Evolutionary conservation across 768 basidiomycete species (phyloP), one percentile per base, ranked within the genome.

Genomic region (Filobasidium floriforme): DNA sequence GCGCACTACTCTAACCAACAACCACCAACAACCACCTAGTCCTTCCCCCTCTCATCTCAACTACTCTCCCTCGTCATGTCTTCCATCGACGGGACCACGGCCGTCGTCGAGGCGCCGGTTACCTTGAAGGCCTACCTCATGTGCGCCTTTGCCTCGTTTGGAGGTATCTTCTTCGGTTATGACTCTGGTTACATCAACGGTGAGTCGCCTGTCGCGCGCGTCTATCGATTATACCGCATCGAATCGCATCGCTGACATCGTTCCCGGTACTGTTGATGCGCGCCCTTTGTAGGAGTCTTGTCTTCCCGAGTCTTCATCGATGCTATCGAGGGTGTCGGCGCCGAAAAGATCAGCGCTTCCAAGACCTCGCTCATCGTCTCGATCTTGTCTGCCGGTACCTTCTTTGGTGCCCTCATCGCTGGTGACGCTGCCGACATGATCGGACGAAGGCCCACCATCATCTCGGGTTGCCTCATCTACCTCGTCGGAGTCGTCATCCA

Each of bases 351-450:
- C 52, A 66, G 75, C 7, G 69, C 78, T 37, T 71, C 61, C 54
- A 41, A 75, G 61, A 73, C 76, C 46, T 79, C 78, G 12, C 72
- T 79, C 67, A 76, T 80, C 71, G 76, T 77, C 43, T 80, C 79
- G 40, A 78, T 80, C 66, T 72, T 80, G 22, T 78, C 77, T 14
- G 80, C 80, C 43, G 80, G 80, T 68, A 80, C 77, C 7, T 80
- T 80, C 71, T 76, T 79, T 60, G 77, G 77, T 61, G 76, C 79
- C 46, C 66, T 80, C 67, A 77, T 79, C 63, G 80, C 79, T 66
- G 80, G 80, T 74, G 80, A 81, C 62, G 24, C 79, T 1, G 79
- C 79, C 61, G 80, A 80, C 60, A 74, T 64, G 66, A 68, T 78
- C 43, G 80, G 80, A 66, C 73, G 79, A 67, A 72, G 79, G 51